phyloP scores from a whole-genome alignment of 2,329 filamentous ascomycete species.

The Diplodia scrobiculata region DNA sequence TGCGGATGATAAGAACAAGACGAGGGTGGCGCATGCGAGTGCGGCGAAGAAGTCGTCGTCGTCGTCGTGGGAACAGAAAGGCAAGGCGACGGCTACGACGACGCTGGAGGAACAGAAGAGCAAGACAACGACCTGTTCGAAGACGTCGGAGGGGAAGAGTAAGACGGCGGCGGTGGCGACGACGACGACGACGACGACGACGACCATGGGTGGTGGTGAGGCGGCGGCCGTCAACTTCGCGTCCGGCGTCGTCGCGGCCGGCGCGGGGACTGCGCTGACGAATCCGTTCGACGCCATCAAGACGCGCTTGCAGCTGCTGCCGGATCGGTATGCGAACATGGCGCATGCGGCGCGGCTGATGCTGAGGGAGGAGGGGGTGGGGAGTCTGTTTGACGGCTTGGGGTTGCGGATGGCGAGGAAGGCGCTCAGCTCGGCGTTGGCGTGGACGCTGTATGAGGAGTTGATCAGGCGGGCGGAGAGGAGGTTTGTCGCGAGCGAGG shows the following conservation, averaged over 20 bases:
- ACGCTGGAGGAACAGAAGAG: too few relatives aligned
- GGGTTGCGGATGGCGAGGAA: conserved; percentile 87
- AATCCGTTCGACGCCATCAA: conserved; percentile 98
- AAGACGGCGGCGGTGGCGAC: too few relatives aligned
- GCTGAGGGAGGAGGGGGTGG: conserved; percentile 76
- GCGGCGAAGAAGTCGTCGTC: too few relatives aligned
- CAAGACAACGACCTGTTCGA: too few relatives aligned
- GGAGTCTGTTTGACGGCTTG: conserved; percentile 82
- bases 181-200: too few relatives aligned
- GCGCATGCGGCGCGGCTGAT: conserved; percentile 74
- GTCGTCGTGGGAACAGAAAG: too few relatives aligned
- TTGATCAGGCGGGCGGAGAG: conserved; percentile 72
- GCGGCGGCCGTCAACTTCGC: conserved; percentile 79
- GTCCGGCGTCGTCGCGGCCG: conserved; percentile 78
- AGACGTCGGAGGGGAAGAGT: too few relatives aligned
- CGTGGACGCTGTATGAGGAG: conserved; percentile 97
- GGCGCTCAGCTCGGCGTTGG: conserved; percentile 87
- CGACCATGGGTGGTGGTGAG: conserved; percentile 37
- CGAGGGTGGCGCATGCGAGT: too few relatives aligned
- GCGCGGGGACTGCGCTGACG: conserved; percentile 80
- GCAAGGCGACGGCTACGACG: too few relatives aligned
- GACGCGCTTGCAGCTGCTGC: conserved; percentile 89
- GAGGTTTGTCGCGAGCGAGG: conserved; percentile 31
- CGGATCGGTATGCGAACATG: conserved; percentile 79
- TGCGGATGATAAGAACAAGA: too few relatives aligned